phyloP scores from a whole-genome alignment of 805 yeast genomes.

The Lipomyces anomalus region DNA sequence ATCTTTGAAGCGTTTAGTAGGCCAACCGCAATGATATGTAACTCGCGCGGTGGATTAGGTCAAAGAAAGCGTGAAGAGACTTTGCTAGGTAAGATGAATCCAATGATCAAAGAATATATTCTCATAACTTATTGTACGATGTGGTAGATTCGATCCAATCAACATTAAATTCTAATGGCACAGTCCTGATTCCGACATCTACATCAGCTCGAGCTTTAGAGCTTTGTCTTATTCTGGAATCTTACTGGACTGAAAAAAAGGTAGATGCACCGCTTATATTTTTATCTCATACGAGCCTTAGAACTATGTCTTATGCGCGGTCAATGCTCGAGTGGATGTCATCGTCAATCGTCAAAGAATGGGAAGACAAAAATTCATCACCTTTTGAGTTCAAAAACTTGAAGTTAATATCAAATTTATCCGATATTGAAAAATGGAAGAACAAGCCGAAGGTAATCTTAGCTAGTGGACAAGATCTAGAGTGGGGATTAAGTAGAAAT shows the following conservation, averaged over 20 bases:
- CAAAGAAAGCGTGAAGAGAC: constrained; percentile 51
- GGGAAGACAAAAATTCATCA: constrained; percentile 67
- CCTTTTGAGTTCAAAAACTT: constrained; percentile 74
- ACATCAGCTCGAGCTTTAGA: constrained; percentile 79
- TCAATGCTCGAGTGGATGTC: constrained; percentile 97
- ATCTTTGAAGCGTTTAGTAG: constrained; percentile 54
- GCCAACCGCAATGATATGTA: constrained; percentile 79
- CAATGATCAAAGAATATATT: background rate
- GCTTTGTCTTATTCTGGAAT: constrained; percentile 65
- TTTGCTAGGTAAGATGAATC: background rate
- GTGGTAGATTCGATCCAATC: constrained; percentile 48
- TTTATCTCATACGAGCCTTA: constrained; percentile 72
- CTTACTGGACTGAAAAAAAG: constrained; percentile 44
- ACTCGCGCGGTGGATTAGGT: constrained; percentile 54
- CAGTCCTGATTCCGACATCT: constrained; percentile 77
- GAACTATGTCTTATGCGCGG: constrained; percentile 72
- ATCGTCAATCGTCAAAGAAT: constrained; percentile 70
- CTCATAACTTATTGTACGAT: constrained; percentile 2
- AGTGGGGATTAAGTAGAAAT: constrained; percentile 51
- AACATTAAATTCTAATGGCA: constrained; percentile 67
- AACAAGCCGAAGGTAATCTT: constrained; percentile 64
- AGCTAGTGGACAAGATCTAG: constrained; percentile 62
- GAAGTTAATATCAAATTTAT: constrained; percentile 43
- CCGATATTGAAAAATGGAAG: constrained; percentile 38
- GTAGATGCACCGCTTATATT: constrained; percentile 57